Evolutionary conservation across 2,329 filamentous ascomycete genomes (phyloP).

Genomic region (Botryotinia calthae): DNA sequence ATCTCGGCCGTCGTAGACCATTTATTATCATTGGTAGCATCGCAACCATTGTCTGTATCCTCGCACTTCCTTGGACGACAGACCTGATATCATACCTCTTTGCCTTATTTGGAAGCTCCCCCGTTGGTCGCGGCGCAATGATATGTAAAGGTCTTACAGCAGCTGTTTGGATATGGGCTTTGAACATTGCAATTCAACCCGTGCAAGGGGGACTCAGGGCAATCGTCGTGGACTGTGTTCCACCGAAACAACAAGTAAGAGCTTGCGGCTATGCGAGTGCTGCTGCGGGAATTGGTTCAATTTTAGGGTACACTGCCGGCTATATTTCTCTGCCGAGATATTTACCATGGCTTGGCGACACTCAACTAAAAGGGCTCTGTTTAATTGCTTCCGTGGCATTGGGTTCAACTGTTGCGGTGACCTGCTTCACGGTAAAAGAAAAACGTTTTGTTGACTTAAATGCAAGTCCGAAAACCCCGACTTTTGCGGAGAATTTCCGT

Average conservation of each 20-base stretch:
- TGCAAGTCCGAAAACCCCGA: conserved; percentile 1
- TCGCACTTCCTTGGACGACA: conserved; percentile 49
- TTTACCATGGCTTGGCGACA: conserved; percentile 22
- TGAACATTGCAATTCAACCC: conserved; percentile 39
- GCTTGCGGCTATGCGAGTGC: conserved; percentile 38
- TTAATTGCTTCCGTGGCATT: conserved; percentile 27
- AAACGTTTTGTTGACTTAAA: conserved; percentile 14
- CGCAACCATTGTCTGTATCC: conserved; percentile 49
- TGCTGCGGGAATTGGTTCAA: conserved; percentile 36
- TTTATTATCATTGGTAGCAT: conserved; percentile 51
- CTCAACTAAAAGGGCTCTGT: conserved; percentile 33
- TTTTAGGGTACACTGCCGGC: conserved; percentile 37
- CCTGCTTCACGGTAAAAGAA: conserved; percentile 20
- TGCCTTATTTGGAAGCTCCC: background rate
- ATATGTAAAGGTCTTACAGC: conserved; percentile 22
- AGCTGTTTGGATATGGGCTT: conserved; percentile 31
- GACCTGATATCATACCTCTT: conserved; percentile 39
- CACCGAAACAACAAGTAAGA: conserved; percentile 35
- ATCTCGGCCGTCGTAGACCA: conserved; percentile 47
- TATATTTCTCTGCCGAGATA: conserved; percentile 28
- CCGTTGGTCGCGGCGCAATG: background rate
- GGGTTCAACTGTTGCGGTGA: conserved; percentile 22
- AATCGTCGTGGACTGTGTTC: conserved; percentile 39
- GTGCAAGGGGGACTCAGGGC: conserved; percentile 39
- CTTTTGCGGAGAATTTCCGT: background rate